These are phyloP conservation scores for Ceratocystis papillata DNA, from an alignment of 2,329 filamentous ascomycete genomes.

Conservation along the genomic window DNA sequence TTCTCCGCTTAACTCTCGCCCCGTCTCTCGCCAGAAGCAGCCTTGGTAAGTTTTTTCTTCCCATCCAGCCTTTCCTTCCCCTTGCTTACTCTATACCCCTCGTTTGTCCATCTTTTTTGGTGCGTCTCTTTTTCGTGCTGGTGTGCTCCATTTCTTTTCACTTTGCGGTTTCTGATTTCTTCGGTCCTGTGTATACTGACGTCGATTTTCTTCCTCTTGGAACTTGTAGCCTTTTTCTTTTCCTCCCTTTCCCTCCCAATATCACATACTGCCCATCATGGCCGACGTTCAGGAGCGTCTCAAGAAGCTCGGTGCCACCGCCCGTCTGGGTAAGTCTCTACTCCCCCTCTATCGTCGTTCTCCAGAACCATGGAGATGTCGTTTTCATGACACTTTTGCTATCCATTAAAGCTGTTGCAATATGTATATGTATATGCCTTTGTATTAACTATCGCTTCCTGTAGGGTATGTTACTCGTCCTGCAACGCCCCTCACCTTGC, in stretches of 20 bases:
- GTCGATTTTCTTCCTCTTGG: slow-evolving; percentile 27
- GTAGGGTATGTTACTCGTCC: slow-evolving; percentile 23
- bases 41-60: slow-evolving; percentile 20
- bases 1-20: slow-evolving; percentile 16
- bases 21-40: slow-evolving; percentile 19
- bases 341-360: slow-evolving; percentile 13
- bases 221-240: slow-evolving; percentile 22
- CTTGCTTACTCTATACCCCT: slow-evolving; percentile 13
- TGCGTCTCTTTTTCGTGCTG: slow-evolving; percentile 9
- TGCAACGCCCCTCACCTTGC: slow-evolving; percentile 10
- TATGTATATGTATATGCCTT: slow-evolving; percentile 22
- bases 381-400: slow-evolving; percentile 2
- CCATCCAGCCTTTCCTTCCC: neutral
- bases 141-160: slow-evolving; percentile 25
- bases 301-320: slow-evolving; percentile 47
- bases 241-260: slow-evolving; percentile 26
- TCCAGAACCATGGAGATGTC: neutral
- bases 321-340: slow-evolving; percentile 55
- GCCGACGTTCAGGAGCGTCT: slow-evolving; percentile 48
- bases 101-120: slow-evolving; percentile 16
- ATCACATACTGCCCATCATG: slow-evolving; percentile 35
- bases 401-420: neutral
- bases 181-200: slow-evolving; percentile 28
- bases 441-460: slow-evolving; percentile 25
- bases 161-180: slow-evolving; percentile 26